Base-by-base conservation (phyloP, 768 basidiomycete genomes). In the Multifurca ochricompacta region DNA sequence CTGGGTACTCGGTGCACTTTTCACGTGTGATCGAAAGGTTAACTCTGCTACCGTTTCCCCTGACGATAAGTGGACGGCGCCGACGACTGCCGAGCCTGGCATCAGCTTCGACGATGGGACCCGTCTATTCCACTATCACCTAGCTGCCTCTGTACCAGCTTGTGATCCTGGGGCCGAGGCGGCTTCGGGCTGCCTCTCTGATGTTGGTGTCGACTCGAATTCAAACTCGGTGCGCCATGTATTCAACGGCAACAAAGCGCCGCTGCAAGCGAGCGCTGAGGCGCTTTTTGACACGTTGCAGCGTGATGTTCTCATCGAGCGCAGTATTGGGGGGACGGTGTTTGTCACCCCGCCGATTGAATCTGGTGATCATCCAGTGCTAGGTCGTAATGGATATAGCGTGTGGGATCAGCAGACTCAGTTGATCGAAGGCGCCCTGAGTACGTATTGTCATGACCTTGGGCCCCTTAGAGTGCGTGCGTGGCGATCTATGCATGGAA, bases 241-340 rank as follows among this genome's bases (percentile, higher is more conserved):
- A 39, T 61, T 61, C 50, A 61, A 59, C 11, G 34, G 58, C 2
- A 59, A 61, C 28, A 43, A 25, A 25, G 27, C 19, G 16, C 8
- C 10, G 37, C 34, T 51, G 18, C 60, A 61, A 40, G 35, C n/a
- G 11, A 27, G 35, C 19, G 51, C 60, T 19, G 46, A 48, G 27
- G 46, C 19, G 40, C 53, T 59, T 23, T 61, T 61, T 27, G 44
- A 53, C 34, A 30, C 44, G 10, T 51, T 61, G 9, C 60, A 61
- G 53, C 52, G 53, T 21, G 41, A 61, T 18, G 46, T 61, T 7
- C 48, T 32, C 4, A 54, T 61, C 25, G 58, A 55, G 31, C 60
- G 60, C 9, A 31, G 34, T 18, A 44, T 51, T 3, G 56, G 51
- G 5, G 9, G 37, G 21, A 42, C 43, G 2, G 30, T 25, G 11